Evolutionary conservation across 805 yeast species (phyloP), one percentile per base, ranked within the genome.

Genomic region (Jamesozyma hellenica): DNA sequence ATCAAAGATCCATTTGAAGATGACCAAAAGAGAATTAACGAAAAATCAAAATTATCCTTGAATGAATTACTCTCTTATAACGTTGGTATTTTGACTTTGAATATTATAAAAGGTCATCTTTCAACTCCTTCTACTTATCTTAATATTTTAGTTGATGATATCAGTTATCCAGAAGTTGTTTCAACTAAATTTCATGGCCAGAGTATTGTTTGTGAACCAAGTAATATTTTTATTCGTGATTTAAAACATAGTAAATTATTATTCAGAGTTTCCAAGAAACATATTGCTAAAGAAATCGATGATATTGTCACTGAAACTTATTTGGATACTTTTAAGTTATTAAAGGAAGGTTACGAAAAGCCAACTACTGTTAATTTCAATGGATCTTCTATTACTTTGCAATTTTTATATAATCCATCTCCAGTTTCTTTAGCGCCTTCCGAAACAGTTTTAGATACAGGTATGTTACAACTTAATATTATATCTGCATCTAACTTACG

Each of bases 391-490:
- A 28, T 82, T 23, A 58, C 53, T 25, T 55, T 79, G 10, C 73
- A 72, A 56, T 63, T 79, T 40, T 79, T 78, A 48, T 82, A 68
- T 51, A 63, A 71, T 43, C 92, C 94, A 28, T 58, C 81, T 4
- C 64, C 72, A 0, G 65, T 68, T 28, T 65, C 68, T 41, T 57
- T 79, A 41, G 73, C 77, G 21, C 68, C 72, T 11, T 61, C 71
- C 17, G 92, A 82, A 50, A 69, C 81, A 4, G 69, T 81, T 43
- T 53, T 67, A 43, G 90, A 83, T 55, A 81, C 85, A 18, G 94
- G 94, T 51, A 47, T 64, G 11, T 56, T 82, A 36, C 66, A 70
- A 33, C 55, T 82, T 48, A 77, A 74, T 29, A 62, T 83, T 39
- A 51, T 78, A 29, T 67, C 74, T 35, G 92, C 77, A 25, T 66